Base-by-base conservation (phyloP, 495 filamentous ascomycete genomes). In the Apodospora peruviana region DNA sequence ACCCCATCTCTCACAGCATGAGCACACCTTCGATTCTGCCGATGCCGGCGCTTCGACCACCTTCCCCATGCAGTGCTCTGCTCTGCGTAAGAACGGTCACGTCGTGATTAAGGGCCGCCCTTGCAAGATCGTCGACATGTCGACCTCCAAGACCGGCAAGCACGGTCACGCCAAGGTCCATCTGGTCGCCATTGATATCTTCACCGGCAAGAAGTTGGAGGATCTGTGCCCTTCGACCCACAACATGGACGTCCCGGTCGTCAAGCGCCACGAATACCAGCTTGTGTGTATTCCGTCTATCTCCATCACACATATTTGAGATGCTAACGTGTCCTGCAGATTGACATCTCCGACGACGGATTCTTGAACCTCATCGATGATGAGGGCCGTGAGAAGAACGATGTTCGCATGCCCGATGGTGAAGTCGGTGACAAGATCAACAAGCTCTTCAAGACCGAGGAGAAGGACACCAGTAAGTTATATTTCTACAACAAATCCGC, bases 131-230 rank as follows among this genome's bases (percentile, higher is more conserved):
- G 88, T 96, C 70, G 93, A 96, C 66, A 99, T 99, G 93, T 91
- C 87, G 53, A 99, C 93, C 75, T 99, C 93, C 67, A 99, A 99
- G 90, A 99, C 93, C 55, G 93, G 93, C 72, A 99, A 99, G 88
- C 93, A 99, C 86, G 93, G 93, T 72, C 93, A 99, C 85, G 93
- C 93, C 72, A 99, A 99, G 85, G 93, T 97, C 69, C 90, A 99
- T 79, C 74, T 99, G 52, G 84, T 94, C 62, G 93, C 88, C 66
- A 83, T 91, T 68, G 93, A 99, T 69, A 96, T 99, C 79, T 99
- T 99, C 81, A 99, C 90, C 52, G 81, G 81, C 81, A 97, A 97
- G 88, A 99, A 99, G 83, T 78, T 93, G 51, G 93, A 99, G 81
- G 93, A 99, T 74, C 86, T 99, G 50, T 97, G 87, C 76, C 93